Evolutionary conservation across 1,139 yeast species (phyloP), one percentile per base, ranked within the genome.

Genomic region (Cylindricascospora bacillispora): DNA sequence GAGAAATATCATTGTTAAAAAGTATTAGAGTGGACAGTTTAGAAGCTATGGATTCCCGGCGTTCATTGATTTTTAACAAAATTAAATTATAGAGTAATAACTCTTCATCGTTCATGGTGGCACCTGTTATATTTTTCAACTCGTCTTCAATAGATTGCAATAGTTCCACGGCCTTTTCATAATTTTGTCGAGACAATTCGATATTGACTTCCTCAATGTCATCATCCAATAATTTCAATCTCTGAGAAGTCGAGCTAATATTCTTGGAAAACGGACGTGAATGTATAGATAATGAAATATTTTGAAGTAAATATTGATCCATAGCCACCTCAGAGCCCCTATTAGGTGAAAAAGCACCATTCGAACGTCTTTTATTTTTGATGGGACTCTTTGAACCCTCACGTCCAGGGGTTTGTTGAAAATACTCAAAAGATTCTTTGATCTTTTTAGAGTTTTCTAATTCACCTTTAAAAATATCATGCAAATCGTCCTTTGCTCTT

Each of bases 401-500:
- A 24, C 47, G 39, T 3, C 39, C 41, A 1, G 57, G 54, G 1
- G 55, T 49, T 29, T 44, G 50, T 25, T 50, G 52, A 19, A 73
- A 45, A 32, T 78, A 50, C 26, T 58, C 57, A 42, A 65, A 54
- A 1, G 70, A 64, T 31, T 65, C 65, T 31, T 62, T 52, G 35
- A 59, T 57, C 56, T 52, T 67, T 52, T 54, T 67, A 57, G 63
- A 63, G 26, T 60, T 60, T 27, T 55, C 47, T 28, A 56, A 58
- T 35, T 65, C 69, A 13, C 54, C 54, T 29, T 62, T 63, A 23
- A 54, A 44, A 3, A 60, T 54, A 28, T 59, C 65, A 30, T 67
- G 53, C 20, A 75, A 48, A 39, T 77, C 86, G 39, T 69, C 68
- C 40, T 71, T 70, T 0, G 86, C 89, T 43, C 72, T 68, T 38